phyloP scores from a whole-genome alignment of 2,329 filamentous ascomycete species.

The Verticillium tricorpus region DNA sequence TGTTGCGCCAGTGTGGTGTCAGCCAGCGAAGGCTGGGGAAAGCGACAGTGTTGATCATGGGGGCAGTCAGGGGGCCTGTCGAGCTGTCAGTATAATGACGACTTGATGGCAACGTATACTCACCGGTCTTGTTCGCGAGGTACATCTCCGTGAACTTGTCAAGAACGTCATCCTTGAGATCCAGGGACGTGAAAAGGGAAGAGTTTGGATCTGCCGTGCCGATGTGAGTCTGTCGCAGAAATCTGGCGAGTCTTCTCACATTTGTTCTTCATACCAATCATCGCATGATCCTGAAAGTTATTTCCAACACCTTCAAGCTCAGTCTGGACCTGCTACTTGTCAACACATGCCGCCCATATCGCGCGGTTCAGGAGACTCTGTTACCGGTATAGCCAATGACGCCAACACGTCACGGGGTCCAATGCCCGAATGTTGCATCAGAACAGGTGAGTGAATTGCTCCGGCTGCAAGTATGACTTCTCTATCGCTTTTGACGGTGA shows the following conservation, averaged over 20 bases:
- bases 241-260: slow-evolving; percentile 13
- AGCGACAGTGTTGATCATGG: slow-evolving; percentile 23
- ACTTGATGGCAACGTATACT: too few species aligned
- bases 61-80: slow-evolving; percentile 6
- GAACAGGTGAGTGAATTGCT: too few species aligned
- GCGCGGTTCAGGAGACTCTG: neutral
- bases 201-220: too few species aligned
- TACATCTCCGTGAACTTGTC: too few species aligned
- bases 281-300: slow-evolving; percentile 26
- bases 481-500: too few species aligned
- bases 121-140: too few species aligned
- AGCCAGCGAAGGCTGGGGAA: slow-evolving; percentile 19
- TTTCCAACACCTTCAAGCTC: slow-evolving; percentile 19
- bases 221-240: too few species aligned
- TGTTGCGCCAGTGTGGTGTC: slow-evolving; percentile 15
- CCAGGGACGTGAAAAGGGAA: too few species aligned
- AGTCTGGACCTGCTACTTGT: slow-evolving; percentile 9
- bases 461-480: too few species aligned
- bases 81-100: too few species aligned
- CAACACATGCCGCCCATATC: too few species aligned
- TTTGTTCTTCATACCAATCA: slow-evolving; percentile 19
- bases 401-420: slow-evolving; percentile 21
- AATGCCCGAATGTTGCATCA: slow-evolving; percentile 20
- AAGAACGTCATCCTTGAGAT: too few species aligned
- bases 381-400: slow-evolving; percentile 18